These are phyloP conservation scores for Bathelium albidoporum DNA, from an alignment of 495 filamentous ascomycete genomes.

Conservation along the genomic window DNA sequence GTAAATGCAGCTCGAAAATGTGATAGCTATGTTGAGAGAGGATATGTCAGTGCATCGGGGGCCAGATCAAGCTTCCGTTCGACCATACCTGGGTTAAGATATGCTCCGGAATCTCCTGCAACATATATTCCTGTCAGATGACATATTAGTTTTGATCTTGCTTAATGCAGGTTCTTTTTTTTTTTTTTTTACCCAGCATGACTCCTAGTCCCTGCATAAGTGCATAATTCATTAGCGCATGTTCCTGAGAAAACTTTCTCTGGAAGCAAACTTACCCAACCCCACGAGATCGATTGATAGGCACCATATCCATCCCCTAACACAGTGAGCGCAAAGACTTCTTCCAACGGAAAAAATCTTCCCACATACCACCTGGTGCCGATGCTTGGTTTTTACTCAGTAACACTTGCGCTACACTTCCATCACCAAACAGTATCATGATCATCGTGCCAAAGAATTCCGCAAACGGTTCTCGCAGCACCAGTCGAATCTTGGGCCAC, in stretches of 20 bases:
- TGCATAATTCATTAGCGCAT: conserved; percentile 19
- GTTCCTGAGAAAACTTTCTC: background rate
- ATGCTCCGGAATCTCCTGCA: conserved; percentile 47
- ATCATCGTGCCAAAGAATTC: conserved; percentile 59
- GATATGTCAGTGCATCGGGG: background rate
- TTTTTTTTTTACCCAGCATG: conserved; percentile 41
- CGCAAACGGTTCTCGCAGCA: conserved; percentile 45
- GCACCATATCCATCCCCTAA: conserved; percentile 26
- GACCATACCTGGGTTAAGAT: conserved; percentile 39
- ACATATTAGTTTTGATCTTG: background rate
- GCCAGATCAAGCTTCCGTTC: background rate
- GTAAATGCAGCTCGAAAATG: conserved; percentile 52
- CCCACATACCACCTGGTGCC: background rate
- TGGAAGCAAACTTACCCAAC: conserved; percentile 39
- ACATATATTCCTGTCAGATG: conserved; percentile 31
- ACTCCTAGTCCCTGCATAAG: conserved; percentile 42
- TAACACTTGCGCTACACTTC: conserved; percentile 48
- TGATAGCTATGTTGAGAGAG: conserved; percentile 26
- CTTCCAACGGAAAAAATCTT: background rate
- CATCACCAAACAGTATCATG: conserved; percentile 54
- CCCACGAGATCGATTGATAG: conserved; percentile 53
- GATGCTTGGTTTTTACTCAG: conserved; percentile 33
- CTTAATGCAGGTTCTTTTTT: background rate
- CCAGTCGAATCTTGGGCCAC: conserved; percentile 40
- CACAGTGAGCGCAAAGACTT: background rate